Evolutionary conservation across 768 basidiomycete species (phyloP), one percentile per base, ranked within the genome.

Genomic region (Pleurotus pulmonarius): DNA sequence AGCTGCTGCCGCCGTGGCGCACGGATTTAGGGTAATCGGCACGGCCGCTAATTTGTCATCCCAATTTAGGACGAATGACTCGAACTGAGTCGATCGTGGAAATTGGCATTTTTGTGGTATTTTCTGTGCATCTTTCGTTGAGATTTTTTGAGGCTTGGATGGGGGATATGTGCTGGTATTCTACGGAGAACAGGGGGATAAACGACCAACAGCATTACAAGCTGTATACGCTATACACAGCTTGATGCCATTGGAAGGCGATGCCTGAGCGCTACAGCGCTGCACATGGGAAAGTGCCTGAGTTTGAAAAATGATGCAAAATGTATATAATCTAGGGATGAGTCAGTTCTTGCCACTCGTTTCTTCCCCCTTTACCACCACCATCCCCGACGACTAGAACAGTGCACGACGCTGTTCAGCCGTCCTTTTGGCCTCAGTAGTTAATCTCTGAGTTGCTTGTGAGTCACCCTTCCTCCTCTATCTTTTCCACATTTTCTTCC

Each of bases 361-460:
- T 41, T 41, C 39, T 53, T 41, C 24, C 51, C 39, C 24, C 51
- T 39, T 25, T 38, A 53, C 51, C 51, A 53, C 51, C 51, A 53
- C 51, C 24, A 22, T 20, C 22, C 26, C 24, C 37, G 39, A 53
- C 51, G 51, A 12, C 37, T n/a, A n/a, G 51, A 53, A 25, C 51
- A 43, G 51, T 53, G 25, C 39, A 39, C n/a, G 15, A 7, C 37
- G 26, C 51, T 53, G 51, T 53, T 53, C 51, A n/a, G 51, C 37
- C 51, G 51, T 39, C 26, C 15, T 25, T 41, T 41, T 41, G 39
- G 51, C 34, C 48, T 53, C 51, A 53, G 51, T 41, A 39, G 41
- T 38, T 18, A n/a, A 39, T 53, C 51, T 41, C 51, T 53, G 51
- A 53, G 51, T 25, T 53, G 51, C 39, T 40, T 53, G 51, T 53